Conservation (phyloP, 306 rosid species). For the Gleditsia sinensis region DNA sequence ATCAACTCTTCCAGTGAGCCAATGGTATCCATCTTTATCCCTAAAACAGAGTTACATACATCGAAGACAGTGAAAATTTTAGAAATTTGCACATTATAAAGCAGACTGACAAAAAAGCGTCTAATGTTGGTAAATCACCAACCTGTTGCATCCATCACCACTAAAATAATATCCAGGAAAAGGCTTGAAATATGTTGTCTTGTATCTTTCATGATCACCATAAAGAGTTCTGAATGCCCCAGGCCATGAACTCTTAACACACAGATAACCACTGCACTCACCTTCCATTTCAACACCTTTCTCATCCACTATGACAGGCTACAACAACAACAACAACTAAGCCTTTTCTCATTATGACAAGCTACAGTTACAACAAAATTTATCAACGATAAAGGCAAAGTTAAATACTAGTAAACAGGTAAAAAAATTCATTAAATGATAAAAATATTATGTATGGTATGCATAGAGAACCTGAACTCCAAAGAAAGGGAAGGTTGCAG, state of each 20-base stretch:
- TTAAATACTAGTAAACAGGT: slow-evolving; percentile 7
- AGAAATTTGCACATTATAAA: not conserved
- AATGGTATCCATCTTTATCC: slow-evolving; percentile 96
- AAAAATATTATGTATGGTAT: slow-evolving; percentile 12
- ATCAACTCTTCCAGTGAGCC: slow-evolving; percentile 99
- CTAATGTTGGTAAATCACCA: slow-evolving; percentile 30
- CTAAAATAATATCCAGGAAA: slow-evolving; percentile 93
- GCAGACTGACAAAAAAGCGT: slow-evolving; percentile 17
- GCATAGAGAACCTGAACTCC: slow-evolving; percentile 79
- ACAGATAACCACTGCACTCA: slow-evolving; percentile 91
- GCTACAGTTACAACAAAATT: slow-evolving; percentile 50
- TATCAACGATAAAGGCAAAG: slow-evolving; percentile 30
- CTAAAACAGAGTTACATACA: slow-evolving; percentile 53
- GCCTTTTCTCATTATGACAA: slow-evolving; percentile 91
- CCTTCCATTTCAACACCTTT: slow-evolving; percentile 93
- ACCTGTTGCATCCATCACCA: slow-evolving; percentile 99
- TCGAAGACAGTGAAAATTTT: slow-evolving; percentile 23
- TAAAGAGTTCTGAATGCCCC: slow-evolving; percentile 97
- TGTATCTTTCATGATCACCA: slow-evolving; percentile 97
- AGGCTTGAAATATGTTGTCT: slow-evolving; percentile 95
- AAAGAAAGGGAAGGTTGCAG: slow-evolving; percentile 97
- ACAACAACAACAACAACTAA: slow-evolving; percentile 34
- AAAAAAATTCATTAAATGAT: slow-evolving; percentile 22
- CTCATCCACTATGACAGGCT: slow-evolving; percentile 95
- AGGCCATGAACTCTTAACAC: slow-evolving; percentile 91